Base-by-base conservation (phyloP, 1,139 yeast species). In the Yamadazyma conglobata region DNA sequence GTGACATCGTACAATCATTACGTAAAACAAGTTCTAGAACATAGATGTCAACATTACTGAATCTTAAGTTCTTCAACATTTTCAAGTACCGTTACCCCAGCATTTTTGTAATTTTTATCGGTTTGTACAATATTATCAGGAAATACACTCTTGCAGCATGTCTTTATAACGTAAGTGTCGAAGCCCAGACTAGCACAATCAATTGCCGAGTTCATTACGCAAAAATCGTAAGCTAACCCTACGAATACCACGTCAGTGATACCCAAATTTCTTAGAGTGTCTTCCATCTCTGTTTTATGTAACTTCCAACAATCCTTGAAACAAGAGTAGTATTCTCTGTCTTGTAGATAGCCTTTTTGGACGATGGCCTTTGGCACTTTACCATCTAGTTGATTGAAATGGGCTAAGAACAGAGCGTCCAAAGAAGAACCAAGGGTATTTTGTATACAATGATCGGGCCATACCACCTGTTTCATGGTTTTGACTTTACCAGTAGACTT, bases 401-500 rank as follows among this genome's bases (percentile, higher is more conserved):
- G 34, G 4, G 46, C 40, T 17, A 44, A 33, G 32, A 66, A 64
- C 34, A 61, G 72, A 0, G 58, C 50, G 2, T 86, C 86, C 30
- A 87, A 63, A 28, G 70, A 64, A 0, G 91, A 70, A 0, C 97
- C 97, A 7, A 46, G 32, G 0, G 86, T 65, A 32, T 68, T 64
- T 46, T 86, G 91, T 4, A 89, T 73, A 52, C 96, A 89, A 52
- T 89, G 97, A 36, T 73, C 91, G 0, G 97, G 96, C 97, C 97
- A 89, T 3, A 87, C 67, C 1, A 66, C 63, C 38, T 80, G 79
- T 3, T 38, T 48, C 40, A 53, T 46, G 1, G 40, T 42, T 28
- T 52, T 47, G 24, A 53, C 50, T 17, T 52, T 36, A 13, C 64
- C 62, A 0, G 56, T 47, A 4, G 39, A 38, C 2, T 48, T 47